phyloP scores from a whole-genome alignment of 371 early-diverging fungal genomes.

The Rhizopus stolonifer region DNA sequence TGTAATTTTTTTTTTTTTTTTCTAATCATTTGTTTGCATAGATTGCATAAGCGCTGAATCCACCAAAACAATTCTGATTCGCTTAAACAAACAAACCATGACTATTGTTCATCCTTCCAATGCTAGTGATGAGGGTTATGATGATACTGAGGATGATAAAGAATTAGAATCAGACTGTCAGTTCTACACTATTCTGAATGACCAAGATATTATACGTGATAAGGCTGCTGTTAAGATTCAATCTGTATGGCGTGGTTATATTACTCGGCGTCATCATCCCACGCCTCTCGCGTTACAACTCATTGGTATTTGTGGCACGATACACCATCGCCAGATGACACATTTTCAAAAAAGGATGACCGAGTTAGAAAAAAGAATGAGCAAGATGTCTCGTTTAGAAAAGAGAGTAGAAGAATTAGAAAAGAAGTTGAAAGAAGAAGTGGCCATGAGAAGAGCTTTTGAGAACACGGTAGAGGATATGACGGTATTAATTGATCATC shows the following conservation, averaged over 20 bases:
- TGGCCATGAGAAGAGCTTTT: conserved; percentile 34
- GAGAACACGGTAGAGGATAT: conserved; percentile 42
- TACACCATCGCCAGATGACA: conserved; percentile 19
- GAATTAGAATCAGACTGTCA: conserved; percentile 22
- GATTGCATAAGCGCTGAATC: too few relatives aligned
- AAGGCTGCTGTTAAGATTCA: conserved; percentile 28
- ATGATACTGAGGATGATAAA: conserved; percentile 14
- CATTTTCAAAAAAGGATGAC: not conserved
- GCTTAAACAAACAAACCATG: conserved; percentile 12
- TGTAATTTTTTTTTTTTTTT: too few relatives aligned
- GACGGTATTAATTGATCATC: conserved; percentile 36
- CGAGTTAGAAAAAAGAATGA: not conserved
- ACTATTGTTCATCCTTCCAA: not conserved
- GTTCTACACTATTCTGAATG: conserved; percentile 16
- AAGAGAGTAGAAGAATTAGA: conserved; percentile 21
- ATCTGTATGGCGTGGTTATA: conserved; percentile 31
- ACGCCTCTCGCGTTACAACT: conserved; percentile 6
- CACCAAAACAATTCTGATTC: conserved; percentile 11
- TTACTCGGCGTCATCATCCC: conserved; percentile 6
- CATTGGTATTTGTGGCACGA: conserved; percentile 11
- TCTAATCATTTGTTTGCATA: too few relatives aligned
- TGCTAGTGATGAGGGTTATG: conserved; percentile 25
- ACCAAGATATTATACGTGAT: conserved; percentile 11
- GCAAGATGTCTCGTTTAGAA: conserved; percentile 16
- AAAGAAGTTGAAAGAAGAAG: conserved; percentile 26